Evolutionary conservation across 805 yeast genomes (phyloP).

Genomic region (Torulaspora maleeae): DNA sequence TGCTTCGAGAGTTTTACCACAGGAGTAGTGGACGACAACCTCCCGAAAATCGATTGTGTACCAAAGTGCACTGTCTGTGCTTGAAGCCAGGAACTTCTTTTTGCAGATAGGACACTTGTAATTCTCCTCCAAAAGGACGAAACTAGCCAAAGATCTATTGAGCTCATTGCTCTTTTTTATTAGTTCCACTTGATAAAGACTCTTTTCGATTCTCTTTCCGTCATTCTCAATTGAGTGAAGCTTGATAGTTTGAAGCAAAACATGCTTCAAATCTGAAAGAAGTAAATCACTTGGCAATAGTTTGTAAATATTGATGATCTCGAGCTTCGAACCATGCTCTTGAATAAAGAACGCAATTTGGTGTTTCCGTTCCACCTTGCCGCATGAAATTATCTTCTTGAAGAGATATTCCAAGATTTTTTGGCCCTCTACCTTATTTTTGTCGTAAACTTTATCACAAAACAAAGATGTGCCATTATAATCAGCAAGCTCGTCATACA

Average conservation of each 20-base stretch:
- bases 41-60: constrained; percentile 16
- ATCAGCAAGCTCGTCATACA: constrained; percentile 54
- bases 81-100: constrained; percentile 31
- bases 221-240: constrained; percentile 39
- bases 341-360: constrained; percentile 22
- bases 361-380: constrained; percentile 28
- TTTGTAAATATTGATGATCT: constrained; percentile 37
- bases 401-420: constrained; percentile 40
- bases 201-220: constrained; percentile 41
- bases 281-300: constrained; percentile 50
- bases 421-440: constrained; percentile 39
- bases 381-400: constrained; percentile 36
- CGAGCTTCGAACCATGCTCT: constrained; percentile 24
- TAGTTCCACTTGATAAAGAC: constrained; percentile 51
- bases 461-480: constrained; percentile 55
- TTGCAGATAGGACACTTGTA: constrained; percentile 56
- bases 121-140: constrained; percentile 40
- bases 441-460: constrained; percentile 46
- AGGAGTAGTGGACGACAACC: constrained; percentile 26
- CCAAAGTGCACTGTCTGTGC: constrained; percentile 22
- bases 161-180: constrained; percentile 44
- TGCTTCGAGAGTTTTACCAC: constrained; percentile 25
- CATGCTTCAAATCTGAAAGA: constrained; percentile 40
- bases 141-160: constrained; percentile 37
- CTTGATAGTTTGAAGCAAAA: constrained; percentile 45